phyloP scores from a whole-genome alignment of 441 rosid genomes.

The Mallotus repandus region DNA sequence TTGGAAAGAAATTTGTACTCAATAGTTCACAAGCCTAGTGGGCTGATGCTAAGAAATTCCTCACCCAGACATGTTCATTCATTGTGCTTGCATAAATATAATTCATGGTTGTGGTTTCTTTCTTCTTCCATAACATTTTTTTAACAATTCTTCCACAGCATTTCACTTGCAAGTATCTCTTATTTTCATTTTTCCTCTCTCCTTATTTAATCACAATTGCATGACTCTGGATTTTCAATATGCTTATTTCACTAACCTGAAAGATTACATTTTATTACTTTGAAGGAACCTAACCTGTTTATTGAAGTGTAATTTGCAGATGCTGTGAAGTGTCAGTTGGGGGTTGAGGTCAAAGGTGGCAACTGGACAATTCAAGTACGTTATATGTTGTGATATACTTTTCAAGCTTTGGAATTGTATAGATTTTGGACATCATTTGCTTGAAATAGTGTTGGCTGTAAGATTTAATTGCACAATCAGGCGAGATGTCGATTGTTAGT shows the following conservation, averaged over 20 bases:
- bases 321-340: constrained; percentile 20
- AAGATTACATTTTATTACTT: constrained; percentile 11
- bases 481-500: too few relatives aligned
- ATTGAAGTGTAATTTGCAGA: constrained; percentile 32
- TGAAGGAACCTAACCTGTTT: constrained; percentile 26
- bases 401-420: constrained; percentile 3
- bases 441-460: neutral
- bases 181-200: neutral
- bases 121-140: neutral
- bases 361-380: constrained; percentile 2
- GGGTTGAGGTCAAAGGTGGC: constrained; percentile 24
- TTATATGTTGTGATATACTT: neutral
- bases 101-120: constrained; percentile 39
- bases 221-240: neutral
- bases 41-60: constrained; percentile 51
- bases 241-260: neutral
- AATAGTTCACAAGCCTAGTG: constrained; percentile 63
- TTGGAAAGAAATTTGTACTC: constrained; percentile 53
- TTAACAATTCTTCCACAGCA: neutral
- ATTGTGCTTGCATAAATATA: constrained; percentile 62
- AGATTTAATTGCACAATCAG: neutral
- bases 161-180: neutral
- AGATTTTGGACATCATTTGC: neutral
- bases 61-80: constrained; percentile 57
- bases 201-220: neutral